Evolutionary conservation across 306 rosid species (phyloP).

Genomic region (Cicer bijugum): DNA sequence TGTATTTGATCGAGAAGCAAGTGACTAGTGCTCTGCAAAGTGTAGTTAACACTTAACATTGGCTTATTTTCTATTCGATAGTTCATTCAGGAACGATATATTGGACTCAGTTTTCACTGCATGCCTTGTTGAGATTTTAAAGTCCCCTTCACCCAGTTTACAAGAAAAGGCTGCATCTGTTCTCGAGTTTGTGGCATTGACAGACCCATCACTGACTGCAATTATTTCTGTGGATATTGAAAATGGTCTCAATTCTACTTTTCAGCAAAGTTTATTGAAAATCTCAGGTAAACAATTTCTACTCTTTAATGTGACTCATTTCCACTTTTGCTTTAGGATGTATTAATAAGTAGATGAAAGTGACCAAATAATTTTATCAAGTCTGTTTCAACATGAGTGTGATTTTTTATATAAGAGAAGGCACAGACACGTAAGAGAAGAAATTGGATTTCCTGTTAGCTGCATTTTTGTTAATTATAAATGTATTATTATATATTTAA

Average conservation of each 20-base stretch:
- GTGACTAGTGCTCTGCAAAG: constrained; percentile 1
- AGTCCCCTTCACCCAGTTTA: constrained; percentile 63
- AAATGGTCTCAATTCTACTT: constrained; percentile 66
- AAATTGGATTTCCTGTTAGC: constrained; percentile 1
- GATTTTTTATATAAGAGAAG: neutral
- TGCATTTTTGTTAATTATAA: neutral
- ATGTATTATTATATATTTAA: too few relatives aligned
- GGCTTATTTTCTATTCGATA: neutral
- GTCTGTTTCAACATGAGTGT: neutral
- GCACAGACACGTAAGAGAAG: neutral
- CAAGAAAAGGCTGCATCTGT: constrained; percentile 80
- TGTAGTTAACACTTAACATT: constrained; percentile 29
- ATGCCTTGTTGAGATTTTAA: constrained; percentile 72
- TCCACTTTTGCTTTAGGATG: neutral
- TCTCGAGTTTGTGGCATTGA: constrained; percentile 72
- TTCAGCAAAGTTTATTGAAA: constrained; percentile 63
- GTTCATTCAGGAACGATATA: constrained; percentile 59
- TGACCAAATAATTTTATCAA: neutral
- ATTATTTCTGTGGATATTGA: constrained; percentile 60
- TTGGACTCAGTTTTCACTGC: constrained; percentile 59
- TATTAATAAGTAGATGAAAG: constrained; percentile 12
- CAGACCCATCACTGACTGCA: constrained; percentile 60
- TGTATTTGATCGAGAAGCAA: constrained; percentile 34
- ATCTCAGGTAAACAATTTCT: constrained; percentile 52
- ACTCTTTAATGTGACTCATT: neutral